Conservation (phyloP, 371 early-diverging fungal species). For the Mortierella sp. region DNA sequence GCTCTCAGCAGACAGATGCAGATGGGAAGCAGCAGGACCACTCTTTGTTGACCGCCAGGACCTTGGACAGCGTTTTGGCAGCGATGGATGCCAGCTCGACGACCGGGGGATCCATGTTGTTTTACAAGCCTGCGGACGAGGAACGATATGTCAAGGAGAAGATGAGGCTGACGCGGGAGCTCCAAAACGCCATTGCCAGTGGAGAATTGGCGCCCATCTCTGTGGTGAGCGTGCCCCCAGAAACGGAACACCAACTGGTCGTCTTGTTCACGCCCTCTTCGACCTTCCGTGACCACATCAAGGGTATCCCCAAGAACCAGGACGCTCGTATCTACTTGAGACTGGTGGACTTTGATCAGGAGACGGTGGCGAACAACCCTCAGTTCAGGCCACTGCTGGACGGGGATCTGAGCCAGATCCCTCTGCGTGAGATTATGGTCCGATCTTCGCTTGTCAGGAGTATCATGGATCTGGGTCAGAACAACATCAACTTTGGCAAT, state of each 20-base stretch:
- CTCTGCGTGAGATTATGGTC: conserved; percentile 94
- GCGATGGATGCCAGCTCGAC: conserved; percentile 73
- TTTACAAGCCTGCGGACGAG: conserved; percentile 82
- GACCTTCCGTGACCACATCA: conserved; percentile 65
- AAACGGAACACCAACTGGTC: conserved; percentile 78
- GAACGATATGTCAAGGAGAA: conserved; percentile 87
- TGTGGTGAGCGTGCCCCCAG: conserved; percentile 78
- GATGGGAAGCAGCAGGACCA: conserved; percentile 50
- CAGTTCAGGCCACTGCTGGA: conserved; percentile 81
- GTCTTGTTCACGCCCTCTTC: conserved; percentile 83
- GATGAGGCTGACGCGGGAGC: conserved; percentile 80
- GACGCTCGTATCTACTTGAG: conserved; percentile 85
- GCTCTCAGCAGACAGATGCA: not conserved
- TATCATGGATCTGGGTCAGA: conserved; percentile 94
- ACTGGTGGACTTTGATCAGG: conserved; percentile 84
- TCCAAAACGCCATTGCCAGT: conserved; percentile 79
- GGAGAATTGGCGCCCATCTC: conserved; percentile 77
- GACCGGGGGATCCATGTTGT: conserved; percentile 73
- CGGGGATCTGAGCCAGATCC: conserved; percentile 76
- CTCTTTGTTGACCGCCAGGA: conserved; percentile 64
- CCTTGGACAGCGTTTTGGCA: conserved; percentile 73
- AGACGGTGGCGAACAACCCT: conserved; percentile 68
- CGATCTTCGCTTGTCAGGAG: conserved; percentile 88
- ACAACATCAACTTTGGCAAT: conserved; percentile 96
- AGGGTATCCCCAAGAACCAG: conserved; percentile 84